Evolutionary conservation across 2,329 filamentous ascomycete species (phyloP).

Genomic region (Stemphylium beticola): DNA sequence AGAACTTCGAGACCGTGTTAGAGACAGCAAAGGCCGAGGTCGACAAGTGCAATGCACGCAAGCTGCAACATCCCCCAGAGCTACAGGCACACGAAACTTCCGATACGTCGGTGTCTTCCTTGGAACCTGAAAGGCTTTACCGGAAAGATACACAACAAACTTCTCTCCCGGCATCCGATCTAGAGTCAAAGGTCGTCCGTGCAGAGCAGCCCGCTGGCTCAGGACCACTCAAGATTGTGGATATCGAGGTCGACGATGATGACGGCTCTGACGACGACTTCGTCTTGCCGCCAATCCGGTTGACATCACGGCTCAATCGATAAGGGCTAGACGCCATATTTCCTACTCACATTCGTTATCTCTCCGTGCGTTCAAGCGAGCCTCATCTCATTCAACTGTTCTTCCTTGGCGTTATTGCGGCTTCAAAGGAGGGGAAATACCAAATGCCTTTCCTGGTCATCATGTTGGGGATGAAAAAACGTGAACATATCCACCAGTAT

Average conservation of each 20-base stretch:
- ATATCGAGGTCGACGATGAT: constrained; percentile 48
- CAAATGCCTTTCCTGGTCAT: background rate
- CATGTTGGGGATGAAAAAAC: constrained; percentile 9
- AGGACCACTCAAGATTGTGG: constrained; percentile 28
- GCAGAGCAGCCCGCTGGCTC: constrained; percentile 9
- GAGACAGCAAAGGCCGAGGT: constrained; percentile 60
- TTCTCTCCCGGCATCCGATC: constrained; percentile 13
- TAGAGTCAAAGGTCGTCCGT: constrained; percentile 12
- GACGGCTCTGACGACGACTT: constrained; percentile 42
- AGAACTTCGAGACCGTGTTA: constrained; percentile 68
- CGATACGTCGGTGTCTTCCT: constrained; percentile 23
- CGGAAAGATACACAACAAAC: constrained; percentile 23
- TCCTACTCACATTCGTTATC: constrained; percentile 9
- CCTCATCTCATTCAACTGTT: constrained; percentile 17
- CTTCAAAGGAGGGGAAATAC: constrained; percentile 1
- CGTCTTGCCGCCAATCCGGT: constrained; percentile 45
- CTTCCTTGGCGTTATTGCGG: constrained; percentile 15
- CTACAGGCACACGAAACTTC: constrained; percentile 24
- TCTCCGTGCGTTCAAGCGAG: constrained; percentile 40
- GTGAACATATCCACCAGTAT: background rate
- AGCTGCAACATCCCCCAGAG: constrained; percentile 17
- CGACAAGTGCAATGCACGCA: constrained; percentile 30
- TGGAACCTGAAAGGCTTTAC: constrained; percentile 21
- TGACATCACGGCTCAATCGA: constrained; percentile 39
- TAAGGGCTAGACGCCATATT: constrained; percentile 12